A percentile compares a stretch with the other conserved stretches of the same genome.
Conservation (phyloP, 768 basidiomycete genomes). For the Phylloporus sp. region DNA sequence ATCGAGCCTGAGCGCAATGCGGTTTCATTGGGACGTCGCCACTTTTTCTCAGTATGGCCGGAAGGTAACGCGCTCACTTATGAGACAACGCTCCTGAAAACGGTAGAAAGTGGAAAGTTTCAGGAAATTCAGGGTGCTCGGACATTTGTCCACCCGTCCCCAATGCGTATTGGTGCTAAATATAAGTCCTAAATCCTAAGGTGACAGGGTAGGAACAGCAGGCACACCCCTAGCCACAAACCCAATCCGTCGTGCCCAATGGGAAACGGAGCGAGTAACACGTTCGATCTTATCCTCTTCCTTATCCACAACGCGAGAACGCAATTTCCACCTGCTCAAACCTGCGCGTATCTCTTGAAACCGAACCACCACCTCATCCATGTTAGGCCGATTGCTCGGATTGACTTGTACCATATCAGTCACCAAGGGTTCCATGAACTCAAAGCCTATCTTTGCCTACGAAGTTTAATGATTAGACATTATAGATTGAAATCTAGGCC, state of each 20-base stretch:
- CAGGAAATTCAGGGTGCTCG: too few relatives aligned
- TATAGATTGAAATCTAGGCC: too few relatives aligned
- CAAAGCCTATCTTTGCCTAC: constrained; percentile 4
- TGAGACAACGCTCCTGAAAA: too few relatives aligned
- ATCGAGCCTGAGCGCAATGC: too few relatives aligned
- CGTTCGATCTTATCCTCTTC: constrained; percentile 1
- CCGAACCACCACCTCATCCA: constrained; percentile 31
- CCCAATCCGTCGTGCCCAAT: constrained; percentile 16
- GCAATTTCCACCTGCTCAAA: constrained; percentile 20
- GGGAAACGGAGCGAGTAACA: constrained; percentile 1
- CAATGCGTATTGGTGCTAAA: too few relatives aligned
- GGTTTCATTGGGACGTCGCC: too few relatives aligned
- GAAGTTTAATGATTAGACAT: too few relatives aligned
- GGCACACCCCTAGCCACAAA: constrained; percentile 16
- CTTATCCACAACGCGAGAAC: constrained; percentile 18
- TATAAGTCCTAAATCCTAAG: background rate
- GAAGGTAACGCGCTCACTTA: too few relatives aligned
- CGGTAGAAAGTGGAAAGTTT: too few relatives aligned
- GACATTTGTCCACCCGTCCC: too few relatives aligned
- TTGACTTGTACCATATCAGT: constrained; percentile 34
- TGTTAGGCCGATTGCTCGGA: constrained; percentile 32
- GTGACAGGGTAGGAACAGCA: constrained; percentile 5
- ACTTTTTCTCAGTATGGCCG: too few relatives aligned
- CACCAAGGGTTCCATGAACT: constrained; percentile 31
- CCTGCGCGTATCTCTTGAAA: constrained; percentile 19